phyloP scores from a whole-genome alignment of 441 rosid genomes.

The Jatropha podagrica region DNA sequence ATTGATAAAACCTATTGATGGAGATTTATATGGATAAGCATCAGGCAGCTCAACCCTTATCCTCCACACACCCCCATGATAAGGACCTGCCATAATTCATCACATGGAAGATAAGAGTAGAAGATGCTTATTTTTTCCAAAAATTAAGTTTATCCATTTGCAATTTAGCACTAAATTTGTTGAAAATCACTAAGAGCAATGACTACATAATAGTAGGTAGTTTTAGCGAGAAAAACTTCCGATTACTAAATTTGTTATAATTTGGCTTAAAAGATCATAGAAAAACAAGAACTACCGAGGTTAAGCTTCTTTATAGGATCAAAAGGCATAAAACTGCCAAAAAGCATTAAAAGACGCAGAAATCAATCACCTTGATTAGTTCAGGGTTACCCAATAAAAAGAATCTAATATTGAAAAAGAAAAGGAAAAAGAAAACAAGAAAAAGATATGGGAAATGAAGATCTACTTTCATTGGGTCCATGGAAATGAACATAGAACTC shows the following conservation, averaged over 20 bases:
- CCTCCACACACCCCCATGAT: constrained; percentile 84
- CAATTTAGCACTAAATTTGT: background rate
- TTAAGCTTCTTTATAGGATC: constrained; percentile 1
- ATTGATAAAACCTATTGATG: constrained; percentile 67
- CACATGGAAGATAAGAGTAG: background rate
- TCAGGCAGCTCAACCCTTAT: constrained; percentile 77
- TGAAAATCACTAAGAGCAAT: background rate
- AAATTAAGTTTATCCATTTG: constrained; percentile 5
- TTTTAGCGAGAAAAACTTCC: constrained; percentile 14
- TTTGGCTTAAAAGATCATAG: background rate
- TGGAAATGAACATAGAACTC: constrained; percentile 68
- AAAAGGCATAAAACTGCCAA: background rate
- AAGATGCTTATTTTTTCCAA: constrained; percentile 16
- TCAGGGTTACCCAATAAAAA: background rate
- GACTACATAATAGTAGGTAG: background rate
- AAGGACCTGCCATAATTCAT: constrained; percentile 57
- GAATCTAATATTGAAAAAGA: background rate
- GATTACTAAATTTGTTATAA: constrained; percentile 4
- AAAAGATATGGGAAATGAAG: constrained; percentile 2
- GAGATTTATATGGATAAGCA: constrained; percentile 81
- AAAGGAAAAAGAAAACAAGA: constrained; percentile 11
- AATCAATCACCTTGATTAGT: background rate
- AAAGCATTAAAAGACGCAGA: background rate
- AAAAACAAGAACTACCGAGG: background rate
- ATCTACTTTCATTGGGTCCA: constrained; percentile 77